phyloP scores from a whole-genome alignment of 352 stramenopile species.

The Phytophthora vignae region DNA sequence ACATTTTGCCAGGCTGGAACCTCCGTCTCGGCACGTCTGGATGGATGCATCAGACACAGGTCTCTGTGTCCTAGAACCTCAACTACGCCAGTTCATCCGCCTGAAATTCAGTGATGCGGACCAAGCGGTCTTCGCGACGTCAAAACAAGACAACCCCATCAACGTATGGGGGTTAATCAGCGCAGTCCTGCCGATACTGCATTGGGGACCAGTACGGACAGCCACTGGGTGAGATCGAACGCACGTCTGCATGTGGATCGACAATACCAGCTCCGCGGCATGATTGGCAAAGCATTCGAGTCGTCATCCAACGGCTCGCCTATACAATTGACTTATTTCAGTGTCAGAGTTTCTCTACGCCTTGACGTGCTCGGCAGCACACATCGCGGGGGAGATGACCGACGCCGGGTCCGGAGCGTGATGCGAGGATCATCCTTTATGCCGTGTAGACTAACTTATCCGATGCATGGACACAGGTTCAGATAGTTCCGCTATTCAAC shows the following conservation, averaged over 20 bases:
- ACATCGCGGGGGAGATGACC: constrained; percentile 18
- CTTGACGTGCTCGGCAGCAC: constrained; percentile 9
- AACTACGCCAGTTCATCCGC: constrained; percentile 20
- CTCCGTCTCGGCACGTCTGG: not conserved
- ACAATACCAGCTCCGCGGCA: constrained; percentile 9
- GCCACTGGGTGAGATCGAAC: not conserved
- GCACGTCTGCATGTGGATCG: constrained; percentile 7
- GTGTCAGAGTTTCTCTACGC: constrained; percentile 10
- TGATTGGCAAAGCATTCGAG: constrained; percentile 2
- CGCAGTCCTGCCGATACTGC: not conserved
- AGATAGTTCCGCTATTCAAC: constrained; percentile 10
- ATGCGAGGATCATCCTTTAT: constrained; percentile 7
- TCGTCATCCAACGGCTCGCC: not conserved
- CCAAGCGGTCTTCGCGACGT: not conserved
- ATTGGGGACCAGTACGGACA: constrained; percentile 6
- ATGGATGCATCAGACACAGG: constrained; percentile 14
- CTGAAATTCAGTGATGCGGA: constrained; percentile 1
- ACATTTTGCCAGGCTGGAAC: not conserved
- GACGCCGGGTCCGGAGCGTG: constrained; percentile 20
- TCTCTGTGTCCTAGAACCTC: constrained; percentile 7
- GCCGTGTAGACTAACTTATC: constrained; percentile 26
- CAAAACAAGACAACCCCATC: constrained; percentile 13
- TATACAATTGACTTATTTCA: constrained; percentile 13
- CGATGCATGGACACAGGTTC: constrained; percentile 15
- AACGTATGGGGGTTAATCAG: constrained; percentile 23